Base-by-base conservation (phyloP, 768 basidiomycete species). In the Scleroderma bovista region DNA sequence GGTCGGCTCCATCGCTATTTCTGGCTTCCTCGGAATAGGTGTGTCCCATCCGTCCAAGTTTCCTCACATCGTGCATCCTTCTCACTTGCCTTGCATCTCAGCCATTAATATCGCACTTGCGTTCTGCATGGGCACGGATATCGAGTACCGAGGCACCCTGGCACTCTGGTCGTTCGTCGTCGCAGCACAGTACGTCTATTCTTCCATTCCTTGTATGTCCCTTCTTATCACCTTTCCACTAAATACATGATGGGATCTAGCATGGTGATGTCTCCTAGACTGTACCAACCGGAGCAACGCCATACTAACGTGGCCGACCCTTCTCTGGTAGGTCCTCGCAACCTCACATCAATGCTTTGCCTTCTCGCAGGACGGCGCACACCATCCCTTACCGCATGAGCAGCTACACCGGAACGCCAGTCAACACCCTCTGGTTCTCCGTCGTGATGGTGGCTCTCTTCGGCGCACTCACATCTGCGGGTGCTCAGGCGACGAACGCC, bases 361-460 rank as follows among this genome's bases (percentile, higher is more conserved):
- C 0, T 81, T 81, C 57, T 66, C 79, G 1, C 73, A 83, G 15
- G 79, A 84, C 54, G 80, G 80, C 24, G 83, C 78, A 2, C 75
- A 55, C 56, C 4, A 73, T 66, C 49, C 69, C 83, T n/a, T 83
- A 82, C 56, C 70, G n/a, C n/a, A n/a, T n/a, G n/a, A n/a, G n/a
- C n/a, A n/a, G n/a, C n/a, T n/a, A n/a, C n/a, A n/a, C n/a, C n/a
- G n/a, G n/a, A n/a, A n/a, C n/a, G n/a, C n/a, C n/a, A n/a, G n/a
- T n/a, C n/a, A n/a, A n/a, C n/a, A n/a, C n/a, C n/a, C n/a, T n/a
- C n/a, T n/a, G n/a, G n/a, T n/a, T n/a, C n/a, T n/a, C n/a, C n/a
- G n/a, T n/a, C n/a, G n/a, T n/a, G n/a, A n/a, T n/a, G n/a, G n/a
- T n/a, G n/a, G n/a, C n/a, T n/a, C n/a, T n/a, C n/a, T n/a, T n/a